A percentile compares a stretch with the other conserved stretches of the same genome.
Evolutionary conservation across 352 stramenopile species (phyloP).

Genomic region (Globisporangium yorkense): DNA sequence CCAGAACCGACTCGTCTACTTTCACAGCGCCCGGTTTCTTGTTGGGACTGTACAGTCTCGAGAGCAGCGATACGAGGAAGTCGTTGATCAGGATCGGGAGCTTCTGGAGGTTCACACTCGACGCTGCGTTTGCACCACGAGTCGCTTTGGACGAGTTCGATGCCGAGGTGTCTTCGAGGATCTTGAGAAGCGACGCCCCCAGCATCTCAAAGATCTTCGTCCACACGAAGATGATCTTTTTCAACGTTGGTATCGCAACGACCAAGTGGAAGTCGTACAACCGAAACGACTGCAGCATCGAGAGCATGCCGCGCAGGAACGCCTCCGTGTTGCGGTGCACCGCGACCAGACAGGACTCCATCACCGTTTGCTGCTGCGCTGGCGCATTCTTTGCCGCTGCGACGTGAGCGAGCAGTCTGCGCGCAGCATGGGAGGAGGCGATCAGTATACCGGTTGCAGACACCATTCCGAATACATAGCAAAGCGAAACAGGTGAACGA

Average conservation of each 20-base stretch:
- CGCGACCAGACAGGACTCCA: slow-evolving; percentile 61
- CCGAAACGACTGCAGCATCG: slow-evolving; percentile 58
- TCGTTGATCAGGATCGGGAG: slow-evolving; percentile 68
- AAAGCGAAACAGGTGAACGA: background rate
- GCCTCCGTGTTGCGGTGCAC: slow-evolving; percentile 70
- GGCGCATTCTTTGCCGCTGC: slow-evolving; percentile 40
- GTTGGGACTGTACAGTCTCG: slow-evolving; percentile 33
- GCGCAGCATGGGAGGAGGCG: background rate
- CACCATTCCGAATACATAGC: background rate
- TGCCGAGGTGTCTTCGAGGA: slow-evolving; percentile 10
- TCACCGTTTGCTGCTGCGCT: slow-evolving; percentile 34
- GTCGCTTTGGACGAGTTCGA: slow-evolving; percentile 15
- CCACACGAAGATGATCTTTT: slow-evolving; percentile 75
- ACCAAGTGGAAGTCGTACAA: slow-evolving; percentile 51
- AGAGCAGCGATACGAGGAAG: slow-evolving; percentile 53
- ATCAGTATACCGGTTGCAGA: background rate
- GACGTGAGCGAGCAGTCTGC: slow-evolving; percentile 53
- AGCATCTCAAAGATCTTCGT: slow-evolving; percentile 67
- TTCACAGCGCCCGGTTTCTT: slow-evolving; percentile 7
- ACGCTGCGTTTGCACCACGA: slow-evolving; percentile 9
- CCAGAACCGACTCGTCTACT: slow-evolving; percentile 44
- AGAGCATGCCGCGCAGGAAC: slow-evolving; percentile 64
- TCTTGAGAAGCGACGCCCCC: slow-evolving; percentile 22
- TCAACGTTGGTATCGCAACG: slow-evolving; percentile 53
- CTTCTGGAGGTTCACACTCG: slow-evolving; percentile 44